phyloP scores from a whole-genome alignment of 768 basidiomycete species.

The Termitomyces sp. region DNA sequence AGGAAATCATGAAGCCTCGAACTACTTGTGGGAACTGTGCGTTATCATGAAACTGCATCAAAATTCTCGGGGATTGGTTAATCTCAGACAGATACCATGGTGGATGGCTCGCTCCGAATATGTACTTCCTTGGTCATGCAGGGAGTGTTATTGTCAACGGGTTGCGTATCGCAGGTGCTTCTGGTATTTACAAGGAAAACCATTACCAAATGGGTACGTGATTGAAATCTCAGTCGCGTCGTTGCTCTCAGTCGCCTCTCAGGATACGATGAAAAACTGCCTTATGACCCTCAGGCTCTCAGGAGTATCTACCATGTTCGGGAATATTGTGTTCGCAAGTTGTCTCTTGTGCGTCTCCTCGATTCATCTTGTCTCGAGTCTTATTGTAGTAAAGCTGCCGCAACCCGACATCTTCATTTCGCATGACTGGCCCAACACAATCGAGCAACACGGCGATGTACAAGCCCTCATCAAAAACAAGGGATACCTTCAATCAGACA shows the following conservation, averaged over 20 bases:
- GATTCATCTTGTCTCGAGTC: not conserved
- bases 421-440: slow-evolving; percentile 92
- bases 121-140: slow-evolving; percentile 92
- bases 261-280: slow-evolving; percentile 82
- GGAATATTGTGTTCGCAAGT: slow-evolving; percentile 74
- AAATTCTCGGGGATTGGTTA: not conserved
- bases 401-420: slow-evolving; percentile 59
- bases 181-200: slow-evolving; percentile 82
- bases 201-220: slow-evolving; percentile 66
- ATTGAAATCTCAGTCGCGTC: slow-evolving; percentile 3
- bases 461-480: slow-evolving; percentile 65
- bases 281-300: slow-evolving; percentile 69
- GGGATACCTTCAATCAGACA: slow-evolving; percentile 71
- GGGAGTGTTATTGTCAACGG: slow-evolving; percentile 89
- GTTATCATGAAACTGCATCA: slow-evolving; percentile 22
- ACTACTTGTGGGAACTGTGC: slow-evolving; percentile 94
- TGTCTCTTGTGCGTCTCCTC: slow-evolving; percentile 58
- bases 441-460: slow-evolving; percentile 79
- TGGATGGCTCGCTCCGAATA: slow-evolving; percentile 96
- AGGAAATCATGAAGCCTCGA: slow-evolving; percentile 96
- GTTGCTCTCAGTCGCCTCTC: not conserved
- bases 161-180: slow-evolving; percentile 87
- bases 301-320: slow-evolving; percentile 90
- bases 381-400: not conserved
- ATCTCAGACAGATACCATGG: slow-evolving; percentile 73